phyloP scores from a whole-genome alignment of 148 eudicot species.

The Hydrangea macrophylla region DNA sequence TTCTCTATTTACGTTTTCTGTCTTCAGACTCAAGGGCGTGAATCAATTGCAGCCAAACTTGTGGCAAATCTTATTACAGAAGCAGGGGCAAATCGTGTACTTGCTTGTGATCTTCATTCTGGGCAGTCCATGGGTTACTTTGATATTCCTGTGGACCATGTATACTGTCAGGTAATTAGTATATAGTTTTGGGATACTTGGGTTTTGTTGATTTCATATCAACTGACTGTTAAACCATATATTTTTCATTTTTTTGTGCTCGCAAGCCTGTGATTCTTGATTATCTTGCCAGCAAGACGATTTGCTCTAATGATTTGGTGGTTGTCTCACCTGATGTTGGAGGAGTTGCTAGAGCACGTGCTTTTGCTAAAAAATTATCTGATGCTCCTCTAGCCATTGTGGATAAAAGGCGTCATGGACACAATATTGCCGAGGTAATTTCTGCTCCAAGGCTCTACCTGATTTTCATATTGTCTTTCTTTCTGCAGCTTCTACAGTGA shows the following conservation, averaged over 20 bases:
- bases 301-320: conserved; percentile 71
- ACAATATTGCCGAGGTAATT: conserved; percentile 87
- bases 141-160: conserved; percentile 96
- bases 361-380: conserved; percentile 90
- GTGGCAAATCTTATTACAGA: conserved; percentile 88
- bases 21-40: conserved; percentile 92
- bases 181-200: background rate
- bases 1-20: conserved; percentile 7
- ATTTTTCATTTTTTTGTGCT: conserved; percentile 10
- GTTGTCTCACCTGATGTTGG: conserved; percentile 99
- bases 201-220: background rate
- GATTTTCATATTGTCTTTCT: background rate
- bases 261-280: conserved; percentile 86
- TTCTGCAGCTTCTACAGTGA: background rate
- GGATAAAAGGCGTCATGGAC: conserved; percentile 95
- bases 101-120: conserved; percentile 95
- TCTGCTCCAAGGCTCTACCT: background rate
- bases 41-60: conserved; percentile 91
- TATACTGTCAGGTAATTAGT: conserved; percentile 69
- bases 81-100: conserved; percentile 93
- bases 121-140: conserved; percentile 97
- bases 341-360: conserved; percentile 97
- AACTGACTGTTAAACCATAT: background rate
- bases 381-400: conserved; percentile 98
- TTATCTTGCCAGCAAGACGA: conserved; percentile 91